Evolutionary conservation across 2,329 filamentous ascomycete genomes (phyloP), one percentile per base, ranked within the genome.

Genomic region (Monosporascus cannonballus): DNA sequence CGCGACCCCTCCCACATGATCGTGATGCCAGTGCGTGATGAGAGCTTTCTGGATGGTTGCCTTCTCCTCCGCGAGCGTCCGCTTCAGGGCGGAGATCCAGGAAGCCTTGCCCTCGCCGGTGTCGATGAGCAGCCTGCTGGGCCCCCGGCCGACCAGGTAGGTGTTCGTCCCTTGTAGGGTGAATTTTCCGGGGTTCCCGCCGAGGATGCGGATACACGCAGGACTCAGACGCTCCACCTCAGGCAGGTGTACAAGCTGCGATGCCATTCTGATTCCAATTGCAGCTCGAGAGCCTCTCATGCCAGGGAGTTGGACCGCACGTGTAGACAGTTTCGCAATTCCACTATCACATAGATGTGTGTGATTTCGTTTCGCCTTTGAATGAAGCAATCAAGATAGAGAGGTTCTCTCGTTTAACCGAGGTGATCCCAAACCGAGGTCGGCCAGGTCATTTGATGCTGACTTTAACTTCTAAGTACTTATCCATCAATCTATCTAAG

Each of bases 1-100:
- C 3, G 73, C 67, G 24, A 96, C 80, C 7, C 94, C 94, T 24
- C 85, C 82, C 6, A 85, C 79, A 66, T 99, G 94, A 65, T 99
- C 94, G 42, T 75, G 80, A 66, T 99, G 94, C 90, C 92, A 96
- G 69, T 99, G 94, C 0, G 92, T 95, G 48, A 99, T 76, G 22
- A 99, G 76, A 0, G 85, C 84, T 18, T 77, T 74, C n/a, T 82
- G 76, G 24, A 97, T 75, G 0, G 76, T 80, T 20, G 87, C 86
- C 24, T 84, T 78, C 67, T 96, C 89, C 24, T 82, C 72, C 6
- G 75, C 69, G 3, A 97, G 77, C 0, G 86, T 81, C 4, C 76
- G 71, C 57, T 81, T 79, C 37, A 99, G 71, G 0, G 81, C 79
- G 0, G 77, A 69, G 42, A 83, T 77, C 93, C 93, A 99, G 36